Base-by-base conservation (phyloP, 495 filamentous ascomycete species). In the Neurospora sp. region DNA sequence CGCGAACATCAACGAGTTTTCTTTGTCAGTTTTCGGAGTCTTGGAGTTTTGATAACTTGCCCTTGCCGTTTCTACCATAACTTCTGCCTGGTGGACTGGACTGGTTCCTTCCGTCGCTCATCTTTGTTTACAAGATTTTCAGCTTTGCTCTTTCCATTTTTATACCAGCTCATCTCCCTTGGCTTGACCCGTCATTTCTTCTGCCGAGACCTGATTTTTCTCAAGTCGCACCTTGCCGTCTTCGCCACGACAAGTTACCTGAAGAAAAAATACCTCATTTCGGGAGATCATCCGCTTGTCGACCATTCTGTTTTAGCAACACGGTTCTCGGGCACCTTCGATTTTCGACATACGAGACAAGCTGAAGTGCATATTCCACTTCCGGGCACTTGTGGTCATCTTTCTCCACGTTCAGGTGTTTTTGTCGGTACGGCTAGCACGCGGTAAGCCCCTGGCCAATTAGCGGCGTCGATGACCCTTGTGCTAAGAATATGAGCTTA, bases 401-500 rank as follows among this genome's bases (percentile, higher is more conserved):
- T 9, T 53, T 53, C 45, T 53, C 45, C 45, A 53, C 45, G 45
- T 61, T 68, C 71, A 73, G 72, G 40, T 77, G 76, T 61, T 73
- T 75, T 76, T 69, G 71, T 72, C 37, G 70, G 37, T 5, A 38
- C 39, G 69, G 1, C 59, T 74, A 75, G 79, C 77, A 74, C 77
- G 78, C 79, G 76, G 73, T 76, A 77, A 72, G 73, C 39, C 20
- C 20, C 70, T 74, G 77, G 41, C 78, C 78, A 81, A 81, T 80
- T 70, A 76, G 48, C 69, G 2, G 61, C 53, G 53, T 61, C 53
- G 53, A 22, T 31, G 53, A 35, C 53, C 59, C 70, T 41, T 75
- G 70, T 77, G 68, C 79, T 81, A 81, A 80, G 74, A 77, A 81
- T 81, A 80, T 74, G 74, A 78, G 72, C 69, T 81, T 78, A 80